Evolutionary conservation across 306 rosid species (phyloP), one percentile per base, ranked within the genome.

Genomic region (Vigna reflexopilosa): DNA sequence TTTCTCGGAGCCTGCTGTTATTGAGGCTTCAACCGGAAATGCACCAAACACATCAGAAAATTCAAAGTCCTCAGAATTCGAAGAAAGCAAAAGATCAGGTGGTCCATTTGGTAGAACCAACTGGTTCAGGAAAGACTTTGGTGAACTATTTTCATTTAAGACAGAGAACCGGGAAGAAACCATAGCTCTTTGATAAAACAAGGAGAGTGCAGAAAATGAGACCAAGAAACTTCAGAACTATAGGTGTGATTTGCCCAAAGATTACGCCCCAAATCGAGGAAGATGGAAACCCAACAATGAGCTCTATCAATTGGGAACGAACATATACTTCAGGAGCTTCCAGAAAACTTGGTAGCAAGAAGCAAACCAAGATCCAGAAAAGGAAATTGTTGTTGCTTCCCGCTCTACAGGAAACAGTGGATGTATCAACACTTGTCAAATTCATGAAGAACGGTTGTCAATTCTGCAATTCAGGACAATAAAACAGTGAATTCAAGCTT

Each of bases 21-120:
- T 73, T 45, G 89, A 52, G 30, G 74, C 69, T 68, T 81, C 87
- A 77, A 86, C 77, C 12, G 90, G 73, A 67, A 63, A 22, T 22
- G 93, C 88, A 75, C 94, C 98, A 82, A 93, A 89, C 24, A 90
- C 85, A 24, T 90, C 94, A 71, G 93, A 87, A 75, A 93, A 90
- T 45, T 90, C 91, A 3, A 81, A 81, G 78, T 93, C 93, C 38
- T 86, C 75, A 11, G 62, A 66, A 80, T 86, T 90, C 6, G 71
- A 4, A 61, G 50, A 40, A 67, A 75, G 82, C 32, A 79, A 82
- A 67, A 24, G 78, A 78, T 91, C 90, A 7, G 70, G 64, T 47
- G 85, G 67, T 13, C 71, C 81, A 76, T n/a, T 77, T 15, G 92
- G 88, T 40, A 88, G 70, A 75, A 79, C 77, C 47, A 88, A 67